Evolutionary conservation across 2,329 filamentous ascomycete genomes (phyloP), one percentile per base, ranked within the genome.

Genomic region (Podosphaera fusca): DNA sequence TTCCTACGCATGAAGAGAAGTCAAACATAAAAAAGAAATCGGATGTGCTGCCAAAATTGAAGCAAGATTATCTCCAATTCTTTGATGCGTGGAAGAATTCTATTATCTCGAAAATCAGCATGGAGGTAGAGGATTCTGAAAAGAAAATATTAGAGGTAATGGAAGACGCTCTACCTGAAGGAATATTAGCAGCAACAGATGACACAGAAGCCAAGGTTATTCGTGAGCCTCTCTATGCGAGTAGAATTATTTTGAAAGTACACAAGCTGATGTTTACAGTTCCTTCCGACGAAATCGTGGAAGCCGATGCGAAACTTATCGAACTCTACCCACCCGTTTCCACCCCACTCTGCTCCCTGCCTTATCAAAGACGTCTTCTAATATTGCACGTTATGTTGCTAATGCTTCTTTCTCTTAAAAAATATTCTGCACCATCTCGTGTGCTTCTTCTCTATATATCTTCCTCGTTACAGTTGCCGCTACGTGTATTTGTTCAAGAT

Each of bases 21-120:
- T 21, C 21, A 21, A 21, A 21, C 21, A 21, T 21, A 34, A 33
- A 12, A 35, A 52, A 52, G 31, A 14, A n/a, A 12, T 52, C 70
- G 2, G 70, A 71, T 2, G 72, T 73, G 56, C 74, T 83, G 60
- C 70, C 75, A 58, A 82, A 86, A 63, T 69, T 88, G 63, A 88
- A 81, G 70, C 80, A 77, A 60, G 81, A 84, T 56, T 76, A 81
- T 1, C 67, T 94, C 4, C 71, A 75, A 5, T 81, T 83, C 66
- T 94, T 90, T 66, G 80, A 84, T 58, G 83, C 87, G 61, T 96
- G 90, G 90, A 79, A 86, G 63, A 75, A 79, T 4, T 73, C 74
- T 10, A 78, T 95, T 8, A 71, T 86, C 46, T 75, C 79, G 58
- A 78, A 88, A 12, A 72, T 94, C 31, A 78, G 80, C 21, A 83